Base-by-base conservation (phyloP, 345 rosid genomes). In the Hypericum androsaemum region DNA sequence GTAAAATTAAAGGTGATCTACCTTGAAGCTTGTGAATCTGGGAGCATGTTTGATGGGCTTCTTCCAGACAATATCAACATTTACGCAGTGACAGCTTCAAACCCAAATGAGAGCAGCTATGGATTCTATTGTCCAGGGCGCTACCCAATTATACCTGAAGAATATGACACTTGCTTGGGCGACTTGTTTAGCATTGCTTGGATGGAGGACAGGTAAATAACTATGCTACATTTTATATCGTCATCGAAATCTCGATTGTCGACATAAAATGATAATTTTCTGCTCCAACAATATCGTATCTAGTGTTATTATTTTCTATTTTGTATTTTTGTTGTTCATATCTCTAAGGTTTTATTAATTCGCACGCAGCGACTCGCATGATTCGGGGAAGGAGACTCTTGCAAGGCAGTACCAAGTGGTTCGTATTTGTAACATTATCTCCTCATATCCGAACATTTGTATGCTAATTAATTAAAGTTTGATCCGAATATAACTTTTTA, bases 131-230 rank as follows among this genome's bases (percentile, higher is more conserved):
- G 92, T 58, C 69, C 65, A 2, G 66, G 39, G 0, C 5, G 7
- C 5, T 47, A 54, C 52, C 68, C 79, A 53, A 0, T 28, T 42
- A n/a, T 71, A 6, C 52, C 72, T 40, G 5, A 63, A 7, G 61
- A 66, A n/a, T 77, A 57, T 42, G 43, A 3, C 10, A 60, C 71
- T 53, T 86, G 95, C 62, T 71, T 86, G 32, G 95, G 92, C 11
- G 95, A 86, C 37, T 5, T 61, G 16, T 86, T 83, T 52, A 86
- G 95, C 63, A 46, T 83, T 63, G 71, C 90, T 52, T 86, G 95
- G 95, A 53, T 83, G 74, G 95, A 86, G 62, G 90, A 86, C 72
- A 71, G 95, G 95, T 82, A 22, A 22, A 22, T 22, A 22, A 22
- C 32, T 22, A 22, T 22, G 4, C 46, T 5, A 22, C 32, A 1